These are phyloP conservation scores for Pyrenochaeta sp. DNA, from an alignment of 2,329 filamentous ascomycete genomes.

Conservation along the genomic window DNA sequence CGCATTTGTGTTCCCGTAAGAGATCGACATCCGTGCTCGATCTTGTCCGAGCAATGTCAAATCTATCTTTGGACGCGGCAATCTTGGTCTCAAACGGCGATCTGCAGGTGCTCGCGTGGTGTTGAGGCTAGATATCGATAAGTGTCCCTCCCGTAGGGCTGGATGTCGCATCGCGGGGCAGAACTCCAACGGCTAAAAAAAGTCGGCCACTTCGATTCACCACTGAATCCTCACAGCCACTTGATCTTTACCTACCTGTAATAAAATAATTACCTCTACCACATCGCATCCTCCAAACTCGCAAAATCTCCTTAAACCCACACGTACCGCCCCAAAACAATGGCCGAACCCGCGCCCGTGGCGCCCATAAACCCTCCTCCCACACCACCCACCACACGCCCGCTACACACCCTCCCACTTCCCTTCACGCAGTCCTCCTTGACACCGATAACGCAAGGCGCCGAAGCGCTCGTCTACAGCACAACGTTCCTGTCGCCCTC, in stretches of 20 bases:
- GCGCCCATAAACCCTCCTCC: slow-evolving; percentile 28
- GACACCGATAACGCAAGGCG: slow-evolving; percentile 85
- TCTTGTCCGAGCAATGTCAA: background rate
- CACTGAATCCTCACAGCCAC: no score
- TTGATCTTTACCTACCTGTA: no score
- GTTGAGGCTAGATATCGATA: slow-evolving; percentile 22
- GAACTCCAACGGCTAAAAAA: slow-evolving; percentile 6
- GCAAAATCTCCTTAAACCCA: background rate
- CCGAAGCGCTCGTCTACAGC: slow-evolving; percentile 92
- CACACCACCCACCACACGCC: slow-evolving; percentile 25
- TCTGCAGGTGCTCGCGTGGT: slow-evolving; percentile 20
- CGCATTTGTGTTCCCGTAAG: no score
- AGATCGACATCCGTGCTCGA: slow-evolving; percentile 9
- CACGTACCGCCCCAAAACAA: slow-evolving; percentile 16
- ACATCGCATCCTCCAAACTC: background rate
- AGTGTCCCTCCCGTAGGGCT: slow-evolving; percentile 19
- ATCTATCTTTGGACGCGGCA: slow-evolving; percentile 5
- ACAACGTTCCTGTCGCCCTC: slow-evolving; percentile 76
- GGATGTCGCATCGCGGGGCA: slow-evolving; percentile 19
- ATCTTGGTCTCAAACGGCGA: no score
- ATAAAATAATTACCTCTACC: background rate
- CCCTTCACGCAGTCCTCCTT: slow-evolving; percentile 63
- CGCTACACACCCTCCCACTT: slow-evolving; percentile 34
- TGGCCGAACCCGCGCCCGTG: slow-evolving; percentile 30
- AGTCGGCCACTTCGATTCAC: background rate